Evolutionary conservation across 2,329 filamentous ascomycete genomes (phyloP), one percentile per base, ranked within the genome.

Genomic region (Aspergillus neotritici): DNA sequence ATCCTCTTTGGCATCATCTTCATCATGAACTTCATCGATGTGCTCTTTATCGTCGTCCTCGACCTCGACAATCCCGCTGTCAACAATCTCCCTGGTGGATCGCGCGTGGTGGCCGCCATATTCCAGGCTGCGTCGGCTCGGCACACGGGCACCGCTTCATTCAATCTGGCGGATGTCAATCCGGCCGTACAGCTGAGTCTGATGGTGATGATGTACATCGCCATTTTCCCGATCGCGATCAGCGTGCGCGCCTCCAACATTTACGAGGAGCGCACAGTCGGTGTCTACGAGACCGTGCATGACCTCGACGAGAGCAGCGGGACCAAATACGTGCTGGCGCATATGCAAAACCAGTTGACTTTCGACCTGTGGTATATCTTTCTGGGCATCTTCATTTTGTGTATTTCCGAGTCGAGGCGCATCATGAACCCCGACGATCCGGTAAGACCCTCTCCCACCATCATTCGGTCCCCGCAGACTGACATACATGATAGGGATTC

Each of bases 141-240:
- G 37, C 77, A 66, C 61, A 73, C 67, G 38, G 78, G 60, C 51
- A 77, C 65, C 50, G 62, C 72, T 48, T 74, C 65, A 42, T 79
- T 81, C 34, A 67, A 70, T 14, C 63, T 80, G 11, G 65, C 75
- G 1, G 61, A 63, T 3, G 67, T 81, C 1, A 76, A 73, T 31
- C 75, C 79, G 4, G 73, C 70, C 2, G 70, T 80, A 0, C 79
- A 80, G 45, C 71, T 82, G 37, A 72, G 77, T 32, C 71, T 80
- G 42, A 63, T 82, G 0, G 83, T 96, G 62, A 97, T 97, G 91
- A 97, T 97, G 91, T 97, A 97, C 66, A 94, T 97, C 51, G 94
- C 89, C 39, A 85, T 94, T 44, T 94, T 94, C 53, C 91, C 91
- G 3, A 94, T 96, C 53, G 91, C 91, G 58, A 95, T 97, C 55